These are phyloP conservation scores for Rhododendron simsii DNA, from an alignment of 148 eudicot genomes.

Conservation along the genomic window DNA sequence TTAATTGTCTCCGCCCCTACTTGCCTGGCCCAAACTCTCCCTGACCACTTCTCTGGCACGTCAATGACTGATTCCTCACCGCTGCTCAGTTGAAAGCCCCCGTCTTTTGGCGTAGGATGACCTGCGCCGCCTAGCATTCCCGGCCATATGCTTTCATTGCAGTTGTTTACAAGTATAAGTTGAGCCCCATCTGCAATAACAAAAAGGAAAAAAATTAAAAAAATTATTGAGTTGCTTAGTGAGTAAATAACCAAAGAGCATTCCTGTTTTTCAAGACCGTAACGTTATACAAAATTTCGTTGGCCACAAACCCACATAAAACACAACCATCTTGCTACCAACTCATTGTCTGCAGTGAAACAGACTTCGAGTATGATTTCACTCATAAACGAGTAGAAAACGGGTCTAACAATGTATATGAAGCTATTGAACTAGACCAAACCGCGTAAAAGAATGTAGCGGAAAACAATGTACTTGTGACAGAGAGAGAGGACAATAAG, in stretches of 20 bases:
- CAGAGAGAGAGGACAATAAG: slow-evolving; percentile 15
- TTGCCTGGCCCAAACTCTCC: slow-evolving; percentile 75
- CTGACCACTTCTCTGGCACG: slow-evolving; percentile 82
- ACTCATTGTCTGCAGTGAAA: neutral
- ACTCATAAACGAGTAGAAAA: neutral
- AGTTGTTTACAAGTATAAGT: slow-evolving; percentile 89
- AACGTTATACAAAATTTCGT: too few species aligned
- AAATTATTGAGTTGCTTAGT: neutral
- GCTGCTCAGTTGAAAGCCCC: slow-evolving; percentile 64
- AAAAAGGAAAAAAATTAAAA: neutral
- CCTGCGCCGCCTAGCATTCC: slow-evolving; percentile 76
- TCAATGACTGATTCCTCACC: slow-evolving; percentile 69
- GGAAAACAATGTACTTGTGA: slow-evolving; percentile 36
- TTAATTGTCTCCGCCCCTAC: neutral
- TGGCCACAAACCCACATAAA: neutral
- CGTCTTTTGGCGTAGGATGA: slow-evolving; percentile 54
- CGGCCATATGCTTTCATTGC: slow-evolving; percentile 73
- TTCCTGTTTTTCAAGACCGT: neutral
- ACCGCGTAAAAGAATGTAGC: neutral
- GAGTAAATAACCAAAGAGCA: neutral
- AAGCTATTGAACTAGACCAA: neutral
- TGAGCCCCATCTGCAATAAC: slow-evolving; percentile 55
- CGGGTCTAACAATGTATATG: neutral
- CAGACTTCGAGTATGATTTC: neutral
- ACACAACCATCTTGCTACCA: neutral